Percentiles rank a stretch among this genome's conserved stretches.
Conservation (phyloP, 2,329 filamentous ascomycete species). For the Phoma herbarum region DNA sequence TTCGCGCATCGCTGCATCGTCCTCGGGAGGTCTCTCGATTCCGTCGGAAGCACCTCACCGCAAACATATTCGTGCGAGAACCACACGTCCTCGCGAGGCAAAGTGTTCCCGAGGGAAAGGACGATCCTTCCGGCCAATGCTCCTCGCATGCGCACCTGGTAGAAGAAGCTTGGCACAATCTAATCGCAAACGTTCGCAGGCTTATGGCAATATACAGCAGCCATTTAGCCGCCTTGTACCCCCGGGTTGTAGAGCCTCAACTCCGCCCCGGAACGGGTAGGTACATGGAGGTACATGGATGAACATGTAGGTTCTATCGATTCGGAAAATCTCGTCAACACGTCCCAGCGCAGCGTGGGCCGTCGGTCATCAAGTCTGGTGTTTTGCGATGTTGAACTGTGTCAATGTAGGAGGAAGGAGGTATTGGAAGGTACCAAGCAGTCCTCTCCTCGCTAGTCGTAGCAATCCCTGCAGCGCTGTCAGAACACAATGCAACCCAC, state of each 20-base stretch:
- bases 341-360: too few relatives aligned
- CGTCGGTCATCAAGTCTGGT: too few relatives aligned
- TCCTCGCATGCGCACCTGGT: too few relatives aligned
- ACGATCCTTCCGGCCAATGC: not conserved
- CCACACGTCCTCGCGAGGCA: too few relatives aligned
- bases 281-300: not conserved
- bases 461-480: not conserved
- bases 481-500: not conserved
- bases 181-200: too few relatives aligned
- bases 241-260: slow-evolving; percentile 15
- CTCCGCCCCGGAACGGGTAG: slow-evolving; percentile 2
- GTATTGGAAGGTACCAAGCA: not conserved
- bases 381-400: too few relatives aligned
- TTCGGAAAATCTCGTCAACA: too few relatives aligned
- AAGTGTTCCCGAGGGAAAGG: not conserved
- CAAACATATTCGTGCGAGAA: not conserved
- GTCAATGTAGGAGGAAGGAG: too few relatives aligned
- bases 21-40: not conserved
- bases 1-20: not conserved
- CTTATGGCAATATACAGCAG: slow-evolving; percentile 1
- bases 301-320: not conserved
- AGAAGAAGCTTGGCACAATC: too few relatives aligned
- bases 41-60: too few relatives aligned
- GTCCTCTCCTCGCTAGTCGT: not conserved
- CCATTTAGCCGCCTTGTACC: slow-evolving; percentile 17